A percentile compares a stretch with the other conserved stretches of the same genome.
phyloP scores from a whole-genome alignment of 2,329 filamentous ascomycete genomes.

The Verticillium albo-atrum region DNA sequence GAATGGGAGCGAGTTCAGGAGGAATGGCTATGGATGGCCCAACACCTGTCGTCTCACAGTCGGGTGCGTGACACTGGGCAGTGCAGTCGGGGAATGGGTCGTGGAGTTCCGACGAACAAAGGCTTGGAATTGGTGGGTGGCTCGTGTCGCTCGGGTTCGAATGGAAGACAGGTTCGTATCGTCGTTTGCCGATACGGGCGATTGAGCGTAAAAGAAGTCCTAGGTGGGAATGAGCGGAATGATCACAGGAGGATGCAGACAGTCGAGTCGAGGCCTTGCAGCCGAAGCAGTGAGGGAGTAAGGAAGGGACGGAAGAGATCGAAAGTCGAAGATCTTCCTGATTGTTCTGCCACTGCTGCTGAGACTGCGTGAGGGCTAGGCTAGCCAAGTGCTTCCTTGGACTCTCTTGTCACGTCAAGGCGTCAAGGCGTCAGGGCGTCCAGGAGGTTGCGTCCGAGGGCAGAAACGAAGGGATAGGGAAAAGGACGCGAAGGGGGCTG shows the following conservation, averaged over 20 bases:
- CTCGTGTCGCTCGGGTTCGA: not conserved
- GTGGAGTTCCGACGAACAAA: not conserved
- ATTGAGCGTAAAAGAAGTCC: not conserved
- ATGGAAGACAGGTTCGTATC: not conserved
- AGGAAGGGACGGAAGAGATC: not conserved
- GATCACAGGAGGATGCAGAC: not conserved
- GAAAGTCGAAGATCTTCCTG: not conserved
- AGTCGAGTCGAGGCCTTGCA: not conserved
- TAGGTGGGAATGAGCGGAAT: not conserved
- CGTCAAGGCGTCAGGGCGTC: not conserved
- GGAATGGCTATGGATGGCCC: slow-evolving; percentile 1
- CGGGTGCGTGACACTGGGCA: slow-evolving; percentile 12
- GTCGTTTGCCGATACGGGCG: not conserved
- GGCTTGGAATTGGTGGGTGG: not conserved
- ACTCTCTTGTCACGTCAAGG: not conserved
- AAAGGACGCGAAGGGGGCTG: not conserved
- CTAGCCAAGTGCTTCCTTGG: not conserved
- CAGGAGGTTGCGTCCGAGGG: not conserved
- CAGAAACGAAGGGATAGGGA: not conserved
- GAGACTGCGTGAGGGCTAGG: not conserved
- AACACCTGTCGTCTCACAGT: slow-evolving; percentile 10
- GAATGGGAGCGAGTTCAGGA: slow-evolving; percentile 2
- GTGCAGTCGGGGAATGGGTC: slow-evolving; percentile 6
- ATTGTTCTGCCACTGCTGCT: too few relatives aligned
- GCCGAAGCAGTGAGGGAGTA: not conserved